A percentile compares a stretch with the other conserved stretches of the same genome.
phyloP scores from a whole-genome alignment of 2,329 filamentous ascomycete genomes.

The Cladosporium halotolerans region DNA sequence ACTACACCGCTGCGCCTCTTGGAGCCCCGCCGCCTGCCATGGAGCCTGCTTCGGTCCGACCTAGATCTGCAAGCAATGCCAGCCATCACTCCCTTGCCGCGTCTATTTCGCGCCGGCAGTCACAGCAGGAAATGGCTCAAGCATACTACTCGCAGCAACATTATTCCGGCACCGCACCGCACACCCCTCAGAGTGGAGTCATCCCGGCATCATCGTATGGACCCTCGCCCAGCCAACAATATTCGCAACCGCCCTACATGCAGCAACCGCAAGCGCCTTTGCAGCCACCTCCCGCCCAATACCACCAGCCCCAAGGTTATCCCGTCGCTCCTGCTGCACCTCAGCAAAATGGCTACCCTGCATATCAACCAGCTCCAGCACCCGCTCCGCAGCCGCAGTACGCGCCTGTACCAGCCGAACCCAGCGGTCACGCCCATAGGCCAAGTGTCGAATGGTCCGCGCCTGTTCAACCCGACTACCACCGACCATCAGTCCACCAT shows the following conservation, averaged over 20 bases:
- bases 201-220: slow-evolving; percentile 32
- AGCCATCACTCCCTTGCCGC: slow-evolving; percentile 27
- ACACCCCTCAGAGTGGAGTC: slow-evolving; percentile 35
- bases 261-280: slow-evolving; percentile 32
- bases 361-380: slow-evolving; percentile 31
- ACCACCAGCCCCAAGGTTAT: slow-evolving; percentile 21
- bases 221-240: slow-evolving; percentile 22
- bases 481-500: slow-evolving; percentile 36
- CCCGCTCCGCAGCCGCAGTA: slow-evolving; percentile 33
- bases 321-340: slow-evolving; percentile 20
- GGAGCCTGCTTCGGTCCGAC: slow-evolving; percentile 26
- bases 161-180: slow-evolving; percentile 33
- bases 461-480: slow-evolving; percentile 29
- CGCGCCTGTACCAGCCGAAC: slow-evolving; percentile 24
- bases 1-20: slow-evolving; percentile 15
- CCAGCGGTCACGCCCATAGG: slow-evolving; percentile 28
- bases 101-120: slow-evolving; percentile 34
- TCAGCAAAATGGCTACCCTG: slow-evolving; percentile 34
- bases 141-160: slow-evolving; percentile 29
- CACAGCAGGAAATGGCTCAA: slow-evolving; percentile 40
- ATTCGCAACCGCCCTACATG: slow-evolving; percentile 23
- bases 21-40: slow-evolving; percentile 16
- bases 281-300: slow-evolving; percentile 27
- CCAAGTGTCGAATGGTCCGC: slow-evolving; percentile 35
- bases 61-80: slow-evolving; percentile 35